Evolutionary conservation across 768 basidiomycete genomes (phyloP), one percentile per base, ranked within the genome.

Genomic region (Macrocybe gigantea): DNA sequence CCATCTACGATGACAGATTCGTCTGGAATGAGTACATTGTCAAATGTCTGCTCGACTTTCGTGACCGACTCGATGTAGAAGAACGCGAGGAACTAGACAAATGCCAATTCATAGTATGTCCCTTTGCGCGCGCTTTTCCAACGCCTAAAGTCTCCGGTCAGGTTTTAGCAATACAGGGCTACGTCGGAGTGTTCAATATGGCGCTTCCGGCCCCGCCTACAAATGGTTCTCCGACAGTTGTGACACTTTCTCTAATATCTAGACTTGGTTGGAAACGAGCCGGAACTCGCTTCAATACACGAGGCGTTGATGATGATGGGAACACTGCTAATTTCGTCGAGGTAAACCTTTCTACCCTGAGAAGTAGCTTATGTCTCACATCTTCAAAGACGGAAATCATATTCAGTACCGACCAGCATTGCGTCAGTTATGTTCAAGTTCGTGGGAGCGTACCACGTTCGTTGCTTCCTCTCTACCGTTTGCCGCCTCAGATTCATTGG

Each of bases 251-350:
- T 4, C 67, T 99, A 48, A 86, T 97, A 43, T 92, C 88, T 9
- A 75, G 96, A 36, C 74, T 98, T 5, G 86, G 93, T 7, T 94
- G 90, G 85, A 94, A 92, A 67, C 78, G 95, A 54, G 94, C 96
- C 22, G 96, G 96, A 3, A 97, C 96, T 13, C 81, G 96, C 35
- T 99, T 98, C 71, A 97, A 96, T 63, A 93, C 93, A 9, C 79
- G 95, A 49, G 95, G 95, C 1, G 88, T 98, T 7, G 94, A 97
- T 60, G 94, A 96, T 61, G 89, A 93, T 53, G 93, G 94, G 34
- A 84, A 93, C 60, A 87, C 85, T 31, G 95, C 95, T 32, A 97
- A 97, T 60, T 97, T 96, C 64, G 95, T 95, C 6, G 96, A 99
- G 79, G 91, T 83, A 44, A 33, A n/a, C 30, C n/a, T 11, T 38